Conservation (phyloP, 1,284 basidiomycete species). For the Ganoderma multipileum region DNA sequence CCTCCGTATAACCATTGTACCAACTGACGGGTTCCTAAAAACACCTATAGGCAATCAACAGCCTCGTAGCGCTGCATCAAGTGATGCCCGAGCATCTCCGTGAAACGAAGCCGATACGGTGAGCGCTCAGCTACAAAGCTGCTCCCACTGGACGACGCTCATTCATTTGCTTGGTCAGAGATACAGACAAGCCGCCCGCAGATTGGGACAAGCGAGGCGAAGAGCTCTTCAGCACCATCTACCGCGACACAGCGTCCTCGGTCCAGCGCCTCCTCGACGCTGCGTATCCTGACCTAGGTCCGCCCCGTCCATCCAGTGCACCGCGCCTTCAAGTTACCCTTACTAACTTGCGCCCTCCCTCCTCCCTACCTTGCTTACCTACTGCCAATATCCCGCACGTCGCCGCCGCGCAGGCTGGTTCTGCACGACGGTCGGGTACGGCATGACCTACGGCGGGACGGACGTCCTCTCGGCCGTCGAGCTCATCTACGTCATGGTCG, state of each 20-base stretch:
- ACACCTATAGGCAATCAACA: too few relatives aligned
- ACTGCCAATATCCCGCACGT: neutral
- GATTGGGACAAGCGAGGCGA: slow-evolving; percentile 51
- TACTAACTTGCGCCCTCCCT: neutral
- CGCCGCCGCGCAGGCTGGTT: slow-evolving; percentile 50
- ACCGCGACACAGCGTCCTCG: slow-evolving; percentile 54
- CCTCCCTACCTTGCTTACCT: neutral
- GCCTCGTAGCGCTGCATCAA: slow-evolving; percentile 19
- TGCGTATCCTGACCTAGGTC: slow-evolving; percentile 67
- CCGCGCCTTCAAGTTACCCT: neutral
- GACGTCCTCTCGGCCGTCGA: slow-evolving; percentile 50
- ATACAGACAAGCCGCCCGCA: slow-evolving; percentile 45
- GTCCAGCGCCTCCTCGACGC: slow-evolving; percentile 50
- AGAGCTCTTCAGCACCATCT: slow-evolving; percentile 51
- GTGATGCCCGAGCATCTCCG: slow-evolving; percentile 44
- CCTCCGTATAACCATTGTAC: too few relatives aligned
- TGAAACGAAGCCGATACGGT: slow-evolving; percentile 41
- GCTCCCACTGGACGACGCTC: neutral
- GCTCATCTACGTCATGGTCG: slow-evolving; percentile 55
- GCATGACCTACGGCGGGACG: slow-evolving; percentile 52
- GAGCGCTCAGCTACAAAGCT: slow-evolving; percentile 3
- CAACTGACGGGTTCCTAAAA: too few relatives aligned
- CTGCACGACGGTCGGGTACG: slow-evolving; percentile 58
- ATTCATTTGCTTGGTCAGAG: slow-evolving; percentile 39
- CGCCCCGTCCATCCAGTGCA: slow-evolving; percentile 7